These are phyloP conservation scores for Marasmius sp. DNA, from an alignment of 1,284 basidiomycete genomes.

Conservation along the genomic window DNA sequence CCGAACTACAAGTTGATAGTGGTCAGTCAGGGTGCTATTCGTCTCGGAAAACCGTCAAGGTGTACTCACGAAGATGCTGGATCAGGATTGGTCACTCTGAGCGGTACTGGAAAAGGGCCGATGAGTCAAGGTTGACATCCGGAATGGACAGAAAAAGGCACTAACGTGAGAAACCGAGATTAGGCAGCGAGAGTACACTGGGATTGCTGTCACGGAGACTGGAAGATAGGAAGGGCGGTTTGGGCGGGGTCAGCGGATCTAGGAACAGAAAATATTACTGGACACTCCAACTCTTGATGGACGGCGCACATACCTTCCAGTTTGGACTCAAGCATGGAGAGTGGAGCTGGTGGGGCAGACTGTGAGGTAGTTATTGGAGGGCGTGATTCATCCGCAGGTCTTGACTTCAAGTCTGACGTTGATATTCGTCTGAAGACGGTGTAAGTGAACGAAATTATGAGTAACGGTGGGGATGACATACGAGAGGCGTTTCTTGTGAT, in stretches of 20 bases:
- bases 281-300: background rate
- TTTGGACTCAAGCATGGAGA: background rate
- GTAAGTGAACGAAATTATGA: background rate
- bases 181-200: conserved; percentile 1
- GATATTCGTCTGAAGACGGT: background rate
- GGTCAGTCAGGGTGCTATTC: background rate
- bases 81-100: conserved; percentile 1
- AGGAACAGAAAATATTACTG: background rate
- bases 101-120: background rate
- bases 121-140: background rate
- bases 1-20: background rate
- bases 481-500: background rate
- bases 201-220: background rate
- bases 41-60: background rate
- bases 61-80: conserved; percentile 1
- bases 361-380: background rate
- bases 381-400: background rate
- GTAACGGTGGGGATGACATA: background rate
- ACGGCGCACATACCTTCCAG: background rate
- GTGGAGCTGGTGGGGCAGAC: background rate
- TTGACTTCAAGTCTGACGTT: background rate
- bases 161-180: background rate
- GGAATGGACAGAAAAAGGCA: background rate
- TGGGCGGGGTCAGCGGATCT: background rate
- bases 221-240: background rate